Evolutionary conservation across 129 eudicot genomes (phyloP).

Genomic region (Chrysanthemum seticuspe): DNA sequence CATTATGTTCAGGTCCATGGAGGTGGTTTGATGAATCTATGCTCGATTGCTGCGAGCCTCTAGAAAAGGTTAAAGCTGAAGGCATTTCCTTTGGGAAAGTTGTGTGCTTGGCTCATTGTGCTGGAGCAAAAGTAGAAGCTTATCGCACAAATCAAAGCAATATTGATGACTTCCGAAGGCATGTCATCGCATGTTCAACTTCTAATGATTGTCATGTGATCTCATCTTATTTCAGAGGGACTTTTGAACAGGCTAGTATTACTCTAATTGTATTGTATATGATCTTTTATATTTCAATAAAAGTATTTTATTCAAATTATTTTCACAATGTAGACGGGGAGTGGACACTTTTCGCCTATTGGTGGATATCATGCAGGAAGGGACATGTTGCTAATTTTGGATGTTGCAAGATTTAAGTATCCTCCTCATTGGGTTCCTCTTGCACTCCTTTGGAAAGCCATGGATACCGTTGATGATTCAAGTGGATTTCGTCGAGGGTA

Average conservation of each 20-base stretch:
- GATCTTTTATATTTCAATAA: background rate
- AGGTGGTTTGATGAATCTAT: background rate
- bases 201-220: constrained; percentile 40
- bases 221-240: background rate
- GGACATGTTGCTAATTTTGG: constrained; percentile 83
- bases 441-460: background rate
- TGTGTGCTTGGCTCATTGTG: constrained; percentile 75
- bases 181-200: constrained; percentile 57
- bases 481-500: background rate
- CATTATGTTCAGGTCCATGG: background rate
- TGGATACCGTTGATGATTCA: background rate
- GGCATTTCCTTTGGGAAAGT: constrained; percentile 76
- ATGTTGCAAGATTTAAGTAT: constrained; percentile 91
- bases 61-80: background rate
- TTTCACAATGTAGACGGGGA: background rate
- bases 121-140: constrained; percentile 77
- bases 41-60: background rate
- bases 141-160: constrained; percentile 63
- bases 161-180: constrained; percentile 63
- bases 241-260: background rate
- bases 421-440: constrained; percentile 85
- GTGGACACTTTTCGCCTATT: background rate
- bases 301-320: background rate
- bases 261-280: background rate
- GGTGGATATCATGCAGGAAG: constrained; percentile 79